Evolutionary conservation across 2,329 filamentous ascomycete genomes (phyloP).

Genomic region (Fusarium ramigenum): DNA sequence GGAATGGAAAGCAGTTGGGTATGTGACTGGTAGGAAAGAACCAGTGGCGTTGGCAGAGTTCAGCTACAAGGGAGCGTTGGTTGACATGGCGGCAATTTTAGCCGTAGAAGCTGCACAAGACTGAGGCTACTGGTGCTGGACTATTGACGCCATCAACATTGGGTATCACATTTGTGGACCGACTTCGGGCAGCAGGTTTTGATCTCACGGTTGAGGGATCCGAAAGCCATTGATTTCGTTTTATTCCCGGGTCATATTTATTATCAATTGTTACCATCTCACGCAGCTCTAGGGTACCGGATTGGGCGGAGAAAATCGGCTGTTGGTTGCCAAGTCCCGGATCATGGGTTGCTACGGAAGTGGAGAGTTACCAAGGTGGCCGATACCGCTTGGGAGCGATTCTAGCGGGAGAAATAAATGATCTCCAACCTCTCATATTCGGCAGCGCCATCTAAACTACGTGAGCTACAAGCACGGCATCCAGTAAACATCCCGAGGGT

Average conservation of each 20-base stretch:
- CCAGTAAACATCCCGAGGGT: neutral
- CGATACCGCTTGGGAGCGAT: neutral
- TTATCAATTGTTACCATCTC: neutral
- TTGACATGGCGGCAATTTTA: neutral
- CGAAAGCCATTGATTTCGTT: neutral
- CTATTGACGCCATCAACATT: neutral
- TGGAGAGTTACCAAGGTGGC: neutral
- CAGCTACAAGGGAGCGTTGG: neutral
- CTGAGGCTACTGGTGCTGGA: neutral
- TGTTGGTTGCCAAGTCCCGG: neutral
- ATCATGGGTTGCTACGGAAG: neutral
- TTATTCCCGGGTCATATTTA: neutral
- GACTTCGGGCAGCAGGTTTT: neutral
- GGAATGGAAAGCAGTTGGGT: neutral
- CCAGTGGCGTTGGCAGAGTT: neutral
- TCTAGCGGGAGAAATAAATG: neutral
- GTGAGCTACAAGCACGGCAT: accelerated
- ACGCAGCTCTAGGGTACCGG: neutral
- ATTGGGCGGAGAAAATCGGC: neutral
- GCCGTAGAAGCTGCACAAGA: neutral
- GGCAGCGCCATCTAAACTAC: neutral
- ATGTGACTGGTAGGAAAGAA: neutral
- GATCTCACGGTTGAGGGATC: neutral
- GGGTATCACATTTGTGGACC: neutral
- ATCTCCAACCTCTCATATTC: neutral